Evolutionary conservation across 306 rosid species (phyloP).

Genomic region (Cicer yamashitae): DNA sequence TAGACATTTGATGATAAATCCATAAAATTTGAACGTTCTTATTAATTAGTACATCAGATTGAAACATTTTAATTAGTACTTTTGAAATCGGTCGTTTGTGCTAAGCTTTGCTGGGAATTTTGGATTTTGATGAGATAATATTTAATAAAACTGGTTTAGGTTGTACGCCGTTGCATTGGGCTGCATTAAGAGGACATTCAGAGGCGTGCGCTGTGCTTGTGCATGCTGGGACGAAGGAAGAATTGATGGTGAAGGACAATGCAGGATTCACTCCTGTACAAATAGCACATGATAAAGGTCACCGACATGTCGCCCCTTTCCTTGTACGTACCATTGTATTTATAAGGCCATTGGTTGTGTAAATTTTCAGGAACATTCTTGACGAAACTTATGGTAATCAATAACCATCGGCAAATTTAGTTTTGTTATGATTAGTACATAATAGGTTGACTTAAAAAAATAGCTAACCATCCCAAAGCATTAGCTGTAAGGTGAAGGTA

Average conservation of each 20-base stretch:
- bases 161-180: slow-evolving; percentile 98
- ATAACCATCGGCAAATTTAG: slow-evolving; percentile 33
- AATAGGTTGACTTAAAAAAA: background rate
- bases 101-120: slow-evolving; percentile 34
- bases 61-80: background rate
- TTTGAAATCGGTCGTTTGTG: slow-evolving; percentile 2
- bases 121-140: slow-evolving; percentile 36
- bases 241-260: slow-evolving; percentile 78
- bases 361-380: slow-evolving; percentile 26
- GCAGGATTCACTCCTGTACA: slow-evolving; percentile 86
- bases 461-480: background rate
- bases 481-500: slow-evolving; percentile 5
- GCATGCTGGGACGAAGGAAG: slow-evolving; percentile 87
- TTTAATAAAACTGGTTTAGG: slow-evolving; percentile 57
- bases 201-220: slow-evolving; percentile 93
- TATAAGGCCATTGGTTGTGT: slow-evolving; percentile 47
- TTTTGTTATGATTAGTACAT: slow-evolving; percentile 36
- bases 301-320: slow-evolving; percentile 84
- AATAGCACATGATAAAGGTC: slow-evolving; percentile 95
- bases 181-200: slow-evolving; percentile 73
- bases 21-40: slow-evolving; percentile 10
- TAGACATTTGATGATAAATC: slow-evolving; percentile 30
- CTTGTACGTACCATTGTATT: slow-evolving; percentile 78
- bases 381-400: slow-evolving; percentile 36
- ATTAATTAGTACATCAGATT: slow-evolving; percentile 17